A percentile compares a stretch with the other conserved stretches of the same genome.
Conservation (phyloP, 257 asterid genomes). For the Primulina tabacum region DNA sequence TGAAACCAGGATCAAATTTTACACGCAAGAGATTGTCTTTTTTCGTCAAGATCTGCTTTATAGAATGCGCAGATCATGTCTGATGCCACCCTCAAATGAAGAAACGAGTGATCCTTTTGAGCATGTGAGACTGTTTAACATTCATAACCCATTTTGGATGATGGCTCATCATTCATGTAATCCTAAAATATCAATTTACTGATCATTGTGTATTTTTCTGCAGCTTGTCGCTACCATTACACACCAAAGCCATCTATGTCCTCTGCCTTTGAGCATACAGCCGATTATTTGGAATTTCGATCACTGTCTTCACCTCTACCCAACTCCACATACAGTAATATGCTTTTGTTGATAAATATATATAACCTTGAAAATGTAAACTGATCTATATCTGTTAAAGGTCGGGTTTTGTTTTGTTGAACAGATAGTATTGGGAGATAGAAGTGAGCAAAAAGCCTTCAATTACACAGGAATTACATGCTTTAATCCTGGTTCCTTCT, state of each 20-base stretch:
- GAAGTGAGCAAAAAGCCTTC: slow-evolving; percentile 86
- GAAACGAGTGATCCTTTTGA: slow-evolving; percentile 93
- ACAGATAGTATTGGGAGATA: slow-evolving; percentile 92
- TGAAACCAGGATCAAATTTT: slow-evolving; percentile 75
- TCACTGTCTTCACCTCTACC: slow-evolving; percentile 90
- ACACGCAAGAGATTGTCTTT: slow-evolving; percentile 87
- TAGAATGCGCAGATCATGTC: slow-evolving; percentile 88
- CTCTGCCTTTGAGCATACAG: slow-evolving; percentile 81
- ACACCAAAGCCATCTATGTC: slow-evolving; percentile 98
- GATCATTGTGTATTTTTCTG: slow-evolving; percentile 20
- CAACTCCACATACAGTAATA: slow-evolving; percentile 82
- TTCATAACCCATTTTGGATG: slow-evolving; percentile 12
- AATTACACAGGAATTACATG: slow-evolving; percentile 78
- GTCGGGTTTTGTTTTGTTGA: slow-evolving; percentile 9
- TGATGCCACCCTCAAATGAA: slow-evolving; percentile 81
- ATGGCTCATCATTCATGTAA: slow-evolving; percentile 6
- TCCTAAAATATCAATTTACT: slow-evolving; percentile 12
- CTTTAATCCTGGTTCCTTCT: slow-evolving; percentile 95
- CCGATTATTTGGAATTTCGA: slow-evolving; percentile 94
- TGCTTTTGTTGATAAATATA: slow-evolving; percentile 25
- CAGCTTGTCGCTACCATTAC: slow-evolving; percentile 95
- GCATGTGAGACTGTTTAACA: slow-evolving; percentile 55
- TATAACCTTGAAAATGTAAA: neutral
- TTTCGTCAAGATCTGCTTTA: slow-evolving; percentile 95
- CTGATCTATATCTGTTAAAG: slow-evolving; percentile 15